Percentiles rank a stretch among this genome's conserved stretches.
Conservation (phyloP, 2,329 filamentous ascomycete species). For the Neofusicoccum sp. region DNA sequence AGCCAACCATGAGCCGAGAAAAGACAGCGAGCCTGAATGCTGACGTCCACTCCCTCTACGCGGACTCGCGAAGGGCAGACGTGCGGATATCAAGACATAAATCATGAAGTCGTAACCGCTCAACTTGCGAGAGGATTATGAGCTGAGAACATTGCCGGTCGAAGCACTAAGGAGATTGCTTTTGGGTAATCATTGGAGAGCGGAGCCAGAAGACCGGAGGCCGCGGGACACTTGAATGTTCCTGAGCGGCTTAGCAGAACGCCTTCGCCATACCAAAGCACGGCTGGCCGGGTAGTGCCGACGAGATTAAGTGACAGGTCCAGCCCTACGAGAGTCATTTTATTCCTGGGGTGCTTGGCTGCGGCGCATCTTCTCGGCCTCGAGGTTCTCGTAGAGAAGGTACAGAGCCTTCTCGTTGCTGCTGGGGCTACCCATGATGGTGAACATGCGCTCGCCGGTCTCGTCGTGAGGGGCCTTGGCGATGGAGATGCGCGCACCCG, state of each 20-base stretch:
- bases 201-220: constrained; percentile 19
- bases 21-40: constrained; percentile 29
- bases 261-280: constrained; percentile 12
- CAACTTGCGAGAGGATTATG: constrained; percentile 40
- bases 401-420: constrained; percentile 96
- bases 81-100: constrained; percentile 44
- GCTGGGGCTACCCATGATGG: constrained; percentile 92
- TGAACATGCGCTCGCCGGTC: constrained; percentile 98
- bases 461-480: constrained; percentile 97
- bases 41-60: constrained; percentile 28
- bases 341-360: constrained; percentile 72
- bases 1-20: constrained; percentile 19
- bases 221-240: constrained; percentile 19
- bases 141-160: constrained; percentile 36
- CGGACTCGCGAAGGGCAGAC: constrained; percentile 28
- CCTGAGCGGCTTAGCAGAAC: constrained; percentile 21
- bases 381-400: constrained; percentile 96
- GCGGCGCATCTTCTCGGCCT: constrained; percentile 98
- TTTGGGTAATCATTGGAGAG: constrained; percentile 27
- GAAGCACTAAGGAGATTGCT: constrained; percentile 39
- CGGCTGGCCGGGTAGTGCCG: background rate
- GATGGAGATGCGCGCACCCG: constrained; percentile 95
- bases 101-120: constrained; percentile 47
- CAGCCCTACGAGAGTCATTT: constrained; percentile 22
- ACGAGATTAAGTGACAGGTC: constrained; percentile 3